A percentile compares a stretch with the other conserved stretches of the same genome.
phyloP scores from a whole-genome alignment of 169 alveolate genomes.

The Toxoplasma gondii region DNA sequence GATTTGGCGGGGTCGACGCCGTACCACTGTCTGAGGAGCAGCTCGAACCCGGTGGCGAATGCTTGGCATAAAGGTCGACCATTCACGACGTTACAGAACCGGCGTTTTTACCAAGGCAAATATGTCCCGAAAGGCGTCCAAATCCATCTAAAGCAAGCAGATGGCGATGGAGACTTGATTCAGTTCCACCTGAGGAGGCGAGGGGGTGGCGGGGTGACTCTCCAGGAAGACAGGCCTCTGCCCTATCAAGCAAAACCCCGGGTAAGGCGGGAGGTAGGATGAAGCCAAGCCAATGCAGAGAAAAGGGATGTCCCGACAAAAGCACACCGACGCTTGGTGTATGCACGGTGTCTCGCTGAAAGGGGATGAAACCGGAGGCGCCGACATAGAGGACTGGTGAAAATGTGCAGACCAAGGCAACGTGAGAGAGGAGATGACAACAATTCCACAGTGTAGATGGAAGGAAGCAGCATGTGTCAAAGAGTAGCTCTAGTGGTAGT shows the following conservation, averaged over 20 bases:
- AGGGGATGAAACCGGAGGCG: no score
- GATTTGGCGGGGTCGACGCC: slow-evolving; percentile 43
- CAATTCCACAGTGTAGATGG: no score
- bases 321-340: no score
- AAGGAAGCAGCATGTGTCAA: no score
- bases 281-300: neutral
- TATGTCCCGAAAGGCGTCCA: slow-evolving; percentile 12
- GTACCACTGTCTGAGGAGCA: slow-evolving; percentile 14
- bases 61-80: slow-evolving; percentile 10
- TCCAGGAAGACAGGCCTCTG: neutral
- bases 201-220: neutral
- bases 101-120: slow-evolving; percentile 4
- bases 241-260: neutral
- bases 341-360: no score
- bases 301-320: no score
- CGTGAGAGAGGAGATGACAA: no score
- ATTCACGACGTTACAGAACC: neutral
- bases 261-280: neutral
- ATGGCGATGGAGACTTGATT: neutral
- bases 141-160: neutral
- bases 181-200: neutral
- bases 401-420: no score
- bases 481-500: no score
- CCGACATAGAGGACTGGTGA: no score
- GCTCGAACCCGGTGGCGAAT: slow-evolving; percentile 24